Conservation (phyloP, 345 rosid species). For the Citrus sinensis region DNA sequence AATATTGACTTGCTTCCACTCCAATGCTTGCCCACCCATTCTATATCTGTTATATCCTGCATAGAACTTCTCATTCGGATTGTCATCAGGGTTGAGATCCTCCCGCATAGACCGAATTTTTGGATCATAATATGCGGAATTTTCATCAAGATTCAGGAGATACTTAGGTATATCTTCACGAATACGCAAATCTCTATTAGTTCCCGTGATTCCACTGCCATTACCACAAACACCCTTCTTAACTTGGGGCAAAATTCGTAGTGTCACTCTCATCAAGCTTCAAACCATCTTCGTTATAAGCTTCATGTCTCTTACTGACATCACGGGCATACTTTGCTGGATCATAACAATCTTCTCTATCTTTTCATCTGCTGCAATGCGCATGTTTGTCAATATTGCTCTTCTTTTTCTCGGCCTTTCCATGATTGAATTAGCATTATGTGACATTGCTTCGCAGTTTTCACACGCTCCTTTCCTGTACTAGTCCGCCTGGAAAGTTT, state of each 20-base stretch:
- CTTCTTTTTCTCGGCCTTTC: conserved; percentile 72
- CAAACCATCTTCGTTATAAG: conserved; percentile 65
- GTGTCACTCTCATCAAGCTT: conserved; percentile 78
- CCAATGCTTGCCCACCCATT: conserved; percentile 61
- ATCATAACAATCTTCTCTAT: conserved; percentile 65
- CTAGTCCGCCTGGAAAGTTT: background rate
- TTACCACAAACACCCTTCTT: conserved; percentile 87
- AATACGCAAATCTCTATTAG: conserved; percentile 67
- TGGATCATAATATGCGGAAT: conserved; percentile 69
- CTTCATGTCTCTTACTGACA: conserved; percentile 30
- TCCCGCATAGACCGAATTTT: conserved; percentile 65
- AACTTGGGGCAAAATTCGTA: conserved; percentile 83
- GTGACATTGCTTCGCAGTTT: conserved; percentile 77
- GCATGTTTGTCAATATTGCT: conserved; percentile 59
- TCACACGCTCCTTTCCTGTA: conserved; percentile 1
- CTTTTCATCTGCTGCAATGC: conserved; percentile 82
- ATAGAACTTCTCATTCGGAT: background rate
- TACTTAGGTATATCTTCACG: conserved; percentile 63
- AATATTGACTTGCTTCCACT: conserved; percentile 50
- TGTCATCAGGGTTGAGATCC: conserved; percentile 30
- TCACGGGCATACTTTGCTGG: conserved; percentile 60
- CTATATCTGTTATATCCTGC: conserved; percentile 14
- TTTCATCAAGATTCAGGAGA: conserved; percentile 55
- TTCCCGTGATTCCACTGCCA: conserved; percentile 95
- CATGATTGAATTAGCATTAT: conserved; percentile 24